These are phyloP conservation scores for Backusella parvicylindrica DNA, from an alignment of 192 early-diverging fungal genomes.

Conservation along the genomic window DNA sequence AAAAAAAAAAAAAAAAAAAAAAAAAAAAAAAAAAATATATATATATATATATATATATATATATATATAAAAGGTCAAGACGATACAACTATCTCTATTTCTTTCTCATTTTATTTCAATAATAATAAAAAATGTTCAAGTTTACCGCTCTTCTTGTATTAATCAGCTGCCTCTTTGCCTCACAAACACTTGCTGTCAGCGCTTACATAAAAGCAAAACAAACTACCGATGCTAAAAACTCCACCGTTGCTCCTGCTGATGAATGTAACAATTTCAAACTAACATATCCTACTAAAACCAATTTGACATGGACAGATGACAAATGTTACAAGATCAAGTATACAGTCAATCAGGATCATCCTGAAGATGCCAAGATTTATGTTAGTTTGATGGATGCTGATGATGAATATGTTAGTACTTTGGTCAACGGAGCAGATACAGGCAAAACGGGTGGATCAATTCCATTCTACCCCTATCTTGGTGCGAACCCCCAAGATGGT, in stretches of 20 bases:
- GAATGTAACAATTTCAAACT: not conserved
- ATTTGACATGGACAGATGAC: not conserved
- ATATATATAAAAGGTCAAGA: not conserved
- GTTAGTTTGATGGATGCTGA: not conserved
- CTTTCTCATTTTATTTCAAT: not conserved
- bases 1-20: not conserved
- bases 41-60: too few relatives aligned
- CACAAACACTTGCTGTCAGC: not conserved
- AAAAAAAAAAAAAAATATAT: not conserved
- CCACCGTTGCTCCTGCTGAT: not conserved
- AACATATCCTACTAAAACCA: not conserved
- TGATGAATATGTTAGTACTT: not conserved
- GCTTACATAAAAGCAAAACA: not conserved
- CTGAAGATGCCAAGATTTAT: not conserved
- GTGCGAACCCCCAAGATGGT: not conserved
- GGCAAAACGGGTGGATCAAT: not conserved
- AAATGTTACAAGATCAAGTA: not conserved
- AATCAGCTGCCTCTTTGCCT: not conserved
- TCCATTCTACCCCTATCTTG: not conserved
- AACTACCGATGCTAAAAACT: not conserved
- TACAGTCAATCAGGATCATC: not conserved
- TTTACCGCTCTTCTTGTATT: not conserved
- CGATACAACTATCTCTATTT: not conserved
- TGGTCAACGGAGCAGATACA: not conserved
- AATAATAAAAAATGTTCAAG: not conserved